Percentiles rank a stretch among this genome's conserved stretches.
Evolutionary conservation across 345 rosid species (phyloP).

Genomic region (Pistacia atlantica): DNA sequence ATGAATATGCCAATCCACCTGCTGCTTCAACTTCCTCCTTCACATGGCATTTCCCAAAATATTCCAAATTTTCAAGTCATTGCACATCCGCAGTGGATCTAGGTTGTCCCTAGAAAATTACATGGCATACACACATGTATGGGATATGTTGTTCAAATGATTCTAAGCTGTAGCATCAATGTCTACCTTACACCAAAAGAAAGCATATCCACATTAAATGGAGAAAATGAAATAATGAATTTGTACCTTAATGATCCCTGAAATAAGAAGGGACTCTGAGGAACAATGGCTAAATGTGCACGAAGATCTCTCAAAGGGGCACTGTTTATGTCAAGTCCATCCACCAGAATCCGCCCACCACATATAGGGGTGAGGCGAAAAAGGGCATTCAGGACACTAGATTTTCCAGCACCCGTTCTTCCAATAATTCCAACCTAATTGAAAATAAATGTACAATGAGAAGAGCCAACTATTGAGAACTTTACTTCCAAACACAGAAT

Average conservation of each 20-base stretch:
- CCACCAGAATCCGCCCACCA: conserved; percentile 69
- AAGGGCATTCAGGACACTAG: conserved; percentile 85
- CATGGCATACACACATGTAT: background rate
- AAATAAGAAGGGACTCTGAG: conserved; percentile 87
- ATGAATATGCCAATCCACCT: conserved; percentile 69
- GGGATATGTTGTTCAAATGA: background rate
- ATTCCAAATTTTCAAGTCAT: conserved; percentile 70
- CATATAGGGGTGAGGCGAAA: conserved; percentile 73
- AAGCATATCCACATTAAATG: background rate
- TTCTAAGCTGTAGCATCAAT: background rate
- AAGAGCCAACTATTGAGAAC: background rate
- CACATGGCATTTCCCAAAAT: conserved; percentile 73
- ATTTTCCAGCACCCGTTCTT: conserved; percentile 97
- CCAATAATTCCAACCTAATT: conserved; percentile 86
- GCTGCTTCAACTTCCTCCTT: conserved; percentile 75
- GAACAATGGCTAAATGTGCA: conserved; percentile 73
- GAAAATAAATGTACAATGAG: conserved; percentile 8
- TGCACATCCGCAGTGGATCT: conserved; percentile 62
- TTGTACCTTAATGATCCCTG: conserved; percentile 81
- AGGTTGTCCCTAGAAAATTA: conserved; percentile 64
- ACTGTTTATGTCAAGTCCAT: conserved; percentile 61
- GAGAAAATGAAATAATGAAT: background rate
- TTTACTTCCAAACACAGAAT: background rate
- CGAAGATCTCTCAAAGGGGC: conserved; percentile 82
- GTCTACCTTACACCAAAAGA: background rate